Percentiles rank a stretch among this genome's conserved stretches.
Conservation (phyloP, 106 monocot species). For the Narthecium ossifragum region DNA sequence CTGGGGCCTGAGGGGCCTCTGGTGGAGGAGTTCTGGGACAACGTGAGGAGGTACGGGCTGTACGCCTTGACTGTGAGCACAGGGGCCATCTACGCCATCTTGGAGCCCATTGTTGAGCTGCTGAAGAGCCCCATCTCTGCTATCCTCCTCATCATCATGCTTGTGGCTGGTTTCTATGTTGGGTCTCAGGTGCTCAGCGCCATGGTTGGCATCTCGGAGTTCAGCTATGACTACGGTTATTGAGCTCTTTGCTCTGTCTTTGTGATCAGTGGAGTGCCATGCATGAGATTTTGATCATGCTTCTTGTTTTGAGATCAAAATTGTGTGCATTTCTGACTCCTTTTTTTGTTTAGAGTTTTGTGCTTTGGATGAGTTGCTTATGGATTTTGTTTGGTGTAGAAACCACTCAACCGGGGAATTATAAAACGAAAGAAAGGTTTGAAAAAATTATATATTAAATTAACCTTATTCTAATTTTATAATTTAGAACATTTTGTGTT, state of each 20-base stretch:
- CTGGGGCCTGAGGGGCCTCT: conserved; percentile 82
- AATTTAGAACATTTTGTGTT: no score
- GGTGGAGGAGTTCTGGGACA: conserved; percentile 96
- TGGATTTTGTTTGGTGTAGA: no score
- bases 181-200: conserved; percentile 66
- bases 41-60: conserved; percentile 85
- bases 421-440: no score
- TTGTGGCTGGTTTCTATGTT: conserved; percentile 52
- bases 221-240: conserved; percentile 58
- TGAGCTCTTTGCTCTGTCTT: conserved; percentile 7
- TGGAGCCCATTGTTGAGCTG: conserved; percentile 65
- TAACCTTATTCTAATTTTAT: no score
- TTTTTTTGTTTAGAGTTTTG: no score
- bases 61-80: conserved; percentile 85
- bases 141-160: conserved; percentile 45
- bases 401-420: no score
- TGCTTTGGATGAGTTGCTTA: no score
- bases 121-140: conserved; percentile 86
- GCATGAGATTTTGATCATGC: no score
- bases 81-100: conserved; percentile 56
- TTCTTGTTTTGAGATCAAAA: no score
- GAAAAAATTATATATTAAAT: no score
- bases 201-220: conserved; percentile 83
- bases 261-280: no score
- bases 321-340: no score